Base-by-base conservation (phyloP, 2,329 filamentous ascomycete genomes). In the Nothophoma quercina region DNA sequence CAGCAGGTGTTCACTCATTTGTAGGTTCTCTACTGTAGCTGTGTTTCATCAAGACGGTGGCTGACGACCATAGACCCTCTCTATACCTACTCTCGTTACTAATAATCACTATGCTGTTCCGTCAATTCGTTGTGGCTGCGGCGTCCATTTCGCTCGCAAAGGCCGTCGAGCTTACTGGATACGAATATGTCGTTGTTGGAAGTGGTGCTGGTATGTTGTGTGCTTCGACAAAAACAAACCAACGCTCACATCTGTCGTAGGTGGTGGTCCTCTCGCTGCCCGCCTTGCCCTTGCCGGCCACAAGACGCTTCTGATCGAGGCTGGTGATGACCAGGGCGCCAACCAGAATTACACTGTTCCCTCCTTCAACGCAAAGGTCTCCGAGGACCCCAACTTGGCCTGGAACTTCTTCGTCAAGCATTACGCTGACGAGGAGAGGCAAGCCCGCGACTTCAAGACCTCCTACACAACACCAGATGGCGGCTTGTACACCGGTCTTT, bases 381-480 rank as follows among this genome's bases (percentile, higher is more conserved):
- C 82, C 9, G 82, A 87, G 62, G 81, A 86, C 54, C 76, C 77
- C 19, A 77, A 78, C 15, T 77, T 85, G 59, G 74, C 78, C 36
- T 88, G 85, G 85, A 82, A 86, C 68, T 88, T 83, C 71, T 88
- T 82, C 58, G 83, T 86, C n/a, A 79, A 79, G 36, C 85, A 88
- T 68, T 87, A 86, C 63, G 75, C 77, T 7, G 79, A 87, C 55
- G 72, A 83, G 35, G 68, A 71, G 18, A 77, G 81, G 29, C 81
- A 85, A 57, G 76, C 79, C 18, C 75, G 77, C 43, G 84, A 88
- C 65, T 81, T 74, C 60, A 88, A 88, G 75, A 82, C 83, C 38
- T 81, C 81, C 1, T 88, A 85, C 75, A 77, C 56, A 77, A 69
- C 67, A 15, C 59, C 62, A 2, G 60, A 67, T 60, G 67, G 69